Evolutionary conservation across 192 early-diverging fungal species (phyloP).

Genomic region (Coemansia sp.): DNA sequence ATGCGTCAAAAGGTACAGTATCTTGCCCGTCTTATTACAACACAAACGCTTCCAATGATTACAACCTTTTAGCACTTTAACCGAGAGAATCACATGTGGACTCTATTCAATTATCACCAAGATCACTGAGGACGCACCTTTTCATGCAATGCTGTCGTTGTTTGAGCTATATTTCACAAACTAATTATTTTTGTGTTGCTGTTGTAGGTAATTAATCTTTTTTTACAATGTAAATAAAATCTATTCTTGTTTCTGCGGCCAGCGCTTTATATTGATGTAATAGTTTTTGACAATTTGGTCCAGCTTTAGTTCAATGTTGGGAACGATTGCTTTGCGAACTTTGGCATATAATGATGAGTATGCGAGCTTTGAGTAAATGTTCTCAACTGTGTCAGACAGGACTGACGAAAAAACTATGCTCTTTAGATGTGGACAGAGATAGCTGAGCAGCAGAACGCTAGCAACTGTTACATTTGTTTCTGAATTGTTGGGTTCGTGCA

Average conservation of each 20-base stretch:
- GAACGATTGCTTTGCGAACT: background rate
- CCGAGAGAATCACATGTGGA: slow-evolving; percentile 8
- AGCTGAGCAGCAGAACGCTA: background rate
- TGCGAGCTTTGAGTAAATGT: slow-evolving; percentile 6
- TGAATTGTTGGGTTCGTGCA: background rate
- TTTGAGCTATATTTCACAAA: background rate
- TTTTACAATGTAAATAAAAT: background rate
- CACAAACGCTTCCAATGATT: slow-evolving; percentile 3
- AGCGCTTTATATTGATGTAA: background rate
- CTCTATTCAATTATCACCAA: slow-evolving; percentile 5
- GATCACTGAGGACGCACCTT: slow-evolving; percentile 3
- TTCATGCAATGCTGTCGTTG: background rate
- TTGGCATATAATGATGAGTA: background rate
- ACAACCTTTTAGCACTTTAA: slow-evolving; percentile 5
- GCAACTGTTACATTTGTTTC: background rate
- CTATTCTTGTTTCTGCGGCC: background rate
- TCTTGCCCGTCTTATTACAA: background rate
- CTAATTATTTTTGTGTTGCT: background rate
- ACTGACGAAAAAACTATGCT: background rate
- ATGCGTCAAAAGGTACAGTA: background rate
- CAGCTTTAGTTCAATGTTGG: background rate
- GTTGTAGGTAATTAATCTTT: background rate
- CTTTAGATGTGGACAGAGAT: background rate
- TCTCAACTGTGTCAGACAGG: background rate
- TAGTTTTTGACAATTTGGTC: slow-evolving; percentile 3